These are phyloP conservation scores for Debaryomyces tyrocola DNA, from an alignment of 805 yeast genomes.

Conservation along the genomic window DNA sequence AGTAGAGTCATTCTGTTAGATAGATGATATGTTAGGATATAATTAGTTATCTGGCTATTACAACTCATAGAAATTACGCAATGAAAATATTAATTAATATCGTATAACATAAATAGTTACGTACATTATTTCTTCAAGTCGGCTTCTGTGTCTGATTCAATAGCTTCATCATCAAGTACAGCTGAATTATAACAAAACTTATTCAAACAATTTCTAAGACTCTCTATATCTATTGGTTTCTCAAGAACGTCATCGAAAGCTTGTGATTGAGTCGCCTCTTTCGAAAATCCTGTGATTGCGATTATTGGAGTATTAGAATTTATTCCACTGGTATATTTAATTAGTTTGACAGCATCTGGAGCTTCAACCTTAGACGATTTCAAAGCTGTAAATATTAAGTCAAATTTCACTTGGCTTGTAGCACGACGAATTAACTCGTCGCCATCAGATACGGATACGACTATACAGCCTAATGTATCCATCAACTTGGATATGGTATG, in stretches of 20 bases:
- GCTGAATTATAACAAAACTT: constrained; percentile 10
- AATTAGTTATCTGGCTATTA: no score
- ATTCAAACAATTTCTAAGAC: constrained; percentile 20
- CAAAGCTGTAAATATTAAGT: constrained; percentile 75
- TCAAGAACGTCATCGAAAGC: constrained; percentile 71
- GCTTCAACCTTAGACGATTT: constrained; percentile 67
- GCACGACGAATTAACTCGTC: constrained; percentile 81
- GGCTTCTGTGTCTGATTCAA: constrained; percentile 22
- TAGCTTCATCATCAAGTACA: constrained; percentile 21
- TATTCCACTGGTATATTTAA: constrained; percentile 72
- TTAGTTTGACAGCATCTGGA: constrained; percentile 72
- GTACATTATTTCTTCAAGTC: constrained; percentile 1
- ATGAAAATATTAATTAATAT: not conserved
- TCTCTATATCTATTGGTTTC: constrained; percentile 52
- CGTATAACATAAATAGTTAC: not conserved
- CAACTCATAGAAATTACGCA: not conserved
- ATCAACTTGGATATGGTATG: constrained; percentile 64
- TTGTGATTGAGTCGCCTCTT: constrained; percentile 58
- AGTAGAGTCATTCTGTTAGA: no score
- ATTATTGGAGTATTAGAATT: constrained; percentile 77
- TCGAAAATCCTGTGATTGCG: constrained; percentile 68
- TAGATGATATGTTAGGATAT: no score
- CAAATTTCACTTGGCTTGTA: constrained; percentile 82
- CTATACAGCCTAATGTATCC: constrained; percentile 74
- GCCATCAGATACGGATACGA: constrained; percentile 73